Base-by-base conservation (phyloP, 495 filamentous ascomycete species). In the Aspergillus nidulans region DNA sequence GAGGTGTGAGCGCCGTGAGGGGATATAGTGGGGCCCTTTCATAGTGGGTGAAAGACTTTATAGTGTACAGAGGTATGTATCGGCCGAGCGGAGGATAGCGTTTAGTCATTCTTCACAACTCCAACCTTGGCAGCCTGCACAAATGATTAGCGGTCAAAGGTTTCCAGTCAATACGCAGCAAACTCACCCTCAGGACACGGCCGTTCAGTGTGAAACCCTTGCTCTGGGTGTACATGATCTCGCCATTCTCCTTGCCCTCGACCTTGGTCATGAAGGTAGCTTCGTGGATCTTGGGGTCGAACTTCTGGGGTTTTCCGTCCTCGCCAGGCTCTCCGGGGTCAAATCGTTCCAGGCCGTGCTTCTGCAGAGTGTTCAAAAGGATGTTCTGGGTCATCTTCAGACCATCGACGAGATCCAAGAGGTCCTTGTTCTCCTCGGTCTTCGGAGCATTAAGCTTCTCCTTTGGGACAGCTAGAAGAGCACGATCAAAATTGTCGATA, bases 401-500 rank as follows among this genome's bases (percentile, higher is more conserved):
- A 49, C 94, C 94, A 42, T 89, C 84, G 66, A 95, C 88, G 45
- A 98, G 81, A 59, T 85, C 88, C 36, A 82, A 76, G 3, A 98
- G 81, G 52, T 91, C 89, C 67, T 84, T 77, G 64, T 81, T 74
- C 34, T 56, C 59, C 28, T 76, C 74, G 20, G 63, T 59, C 38
- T 71, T 68, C 12, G 71, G 41, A 38, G 79, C 63, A 18, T 68
- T 72, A 57, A 95, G 80, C 70, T 86, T 86, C 23, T 89, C 86
- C 40, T 80, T 64, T 39, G 90, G 85, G 49, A 97, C 94, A 52
- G 84, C 87, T 46, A 76, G 61, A 36, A 98, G 81, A 44, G 94
- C 94, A 56, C 91, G 90, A 72, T 98, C 94, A 48, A 98, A 85
- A 79, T 97, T 98, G 77, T 98, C 94, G 68, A 98, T 85, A 64